Evolutionary conservation across 2,329 filamentous ascomycete species (phyloP), one percentile per base, ranked within the genome.

Genomic region (Paracoccidioides brasiliensis): DNA sequence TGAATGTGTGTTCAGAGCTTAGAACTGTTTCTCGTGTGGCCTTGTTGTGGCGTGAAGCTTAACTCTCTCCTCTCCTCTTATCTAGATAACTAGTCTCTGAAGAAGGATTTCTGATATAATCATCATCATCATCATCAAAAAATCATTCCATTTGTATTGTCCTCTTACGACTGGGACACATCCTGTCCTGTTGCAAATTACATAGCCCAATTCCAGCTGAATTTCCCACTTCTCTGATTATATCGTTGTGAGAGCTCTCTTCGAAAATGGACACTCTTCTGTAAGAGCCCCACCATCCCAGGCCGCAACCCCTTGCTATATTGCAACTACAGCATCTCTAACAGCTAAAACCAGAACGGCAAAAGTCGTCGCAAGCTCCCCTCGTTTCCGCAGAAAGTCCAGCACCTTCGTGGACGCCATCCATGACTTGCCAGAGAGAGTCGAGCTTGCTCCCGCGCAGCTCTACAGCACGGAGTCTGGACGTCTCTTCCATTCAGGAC

Each of bases 401-500:
- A 96, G 90, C 63, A 96, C 90, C 41, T 95, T 94, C 70, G 90
- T 96, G 65, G 93, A 97, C 77, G 91, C 88, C 61, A 96, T 97
- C 65, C 91, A 97, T 73, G 91, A 97, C 76, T 79, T 95, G 54
- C 83, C 88, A 7, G 86, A 90, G 67, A 89, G 89, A 64, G 78
- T 80, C 57, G 81, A 91, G 63, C 82, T 95, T 80, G 93, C 93
- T 4, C 93, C 93, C 35, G 93, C 93, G 62, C 93, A 98, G 74
- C 80, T 98, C 48, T 98, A 98, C 76, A 96, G 90, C 70, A 98
- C 93, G 54, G 95, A 97, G 80, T 97, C 91, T 50, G 93, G 93
- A 51, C 83, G 93, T 44, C 82, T 98, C 35, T 98, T 98, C 70
- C 93, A 98, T 72, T 96, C 93, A 28, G 93, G 93, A 50, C 84